Conservation (phyloP, 2,329 filamentous ascomycete genomes). For the Davidsoniella neocaledoniae region DNA sequence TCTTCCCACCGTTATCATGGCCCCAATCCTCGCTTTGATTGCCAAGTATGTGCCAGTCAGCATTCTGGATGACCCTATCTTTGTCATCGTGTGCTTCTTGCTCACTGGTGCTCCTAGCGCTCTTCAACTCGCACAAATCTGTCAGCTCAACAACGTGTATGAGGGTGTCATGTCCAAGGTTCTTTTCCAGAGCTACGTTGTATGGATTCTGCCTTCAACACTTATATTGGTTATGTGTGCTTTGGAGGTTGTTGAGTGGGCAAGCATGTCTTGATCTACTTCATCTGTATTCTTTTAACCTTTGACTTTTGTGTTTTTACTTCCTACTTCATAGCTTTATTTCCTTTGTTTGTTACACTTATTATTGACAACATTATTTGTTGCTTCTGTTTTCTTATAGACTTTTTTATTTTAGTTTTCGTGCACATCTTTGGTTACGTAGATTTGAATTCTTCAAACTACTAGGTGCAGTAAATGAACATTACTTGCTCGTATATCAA, state of each 20-base stretch:
- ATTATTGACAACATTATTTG: not conserved
- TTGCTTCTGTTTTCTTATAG: not conserved
- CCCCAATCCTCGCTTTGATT: conserved; percentile 66
- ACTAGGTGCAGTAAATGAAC: no score
- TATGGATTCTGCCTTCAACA: conserved; percentile 93
- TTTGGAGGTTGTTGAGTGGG: conserved; percentile 86
- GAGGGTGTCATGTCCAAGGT: conserved; percentile 87
- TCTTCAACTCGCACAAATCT: conserved; percentile 91
- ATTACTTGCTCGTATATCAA: no score
- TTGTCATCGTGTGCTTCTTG: conserved; percentile 93
- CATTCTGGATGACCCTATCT: conserved; percentile 94
- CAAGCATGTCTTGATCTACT: conserved; percentile 19
- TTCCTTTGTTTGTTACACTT: conserved; percentile 1
- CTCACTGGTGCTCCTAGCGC: conserved; percentile 87
- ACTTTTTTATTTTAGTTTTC: not conserved
- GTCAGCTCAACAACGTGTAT: conserved; percentile 93
- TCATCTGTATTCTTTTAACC: conserved; percentile 6
- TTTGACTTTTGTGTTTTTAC: conserved; percentile 1
- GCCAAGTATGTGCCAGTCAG: conserved; percentile 86
- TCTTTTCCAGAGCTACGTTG: conserved; percentile 74
- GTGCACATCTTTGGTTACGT: not conserved
- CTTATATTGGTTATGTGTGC: conserved; percentile 80
- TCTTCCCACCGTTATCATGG: conserved; percentile 81
- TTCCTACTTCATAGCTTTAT: not conserved
- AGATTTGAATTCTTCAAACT: no score